Base-by-base conservation (phyloP, 2,329 filamentous ascomycete genomes). In the Nigrospora osmanthi region DNA sequence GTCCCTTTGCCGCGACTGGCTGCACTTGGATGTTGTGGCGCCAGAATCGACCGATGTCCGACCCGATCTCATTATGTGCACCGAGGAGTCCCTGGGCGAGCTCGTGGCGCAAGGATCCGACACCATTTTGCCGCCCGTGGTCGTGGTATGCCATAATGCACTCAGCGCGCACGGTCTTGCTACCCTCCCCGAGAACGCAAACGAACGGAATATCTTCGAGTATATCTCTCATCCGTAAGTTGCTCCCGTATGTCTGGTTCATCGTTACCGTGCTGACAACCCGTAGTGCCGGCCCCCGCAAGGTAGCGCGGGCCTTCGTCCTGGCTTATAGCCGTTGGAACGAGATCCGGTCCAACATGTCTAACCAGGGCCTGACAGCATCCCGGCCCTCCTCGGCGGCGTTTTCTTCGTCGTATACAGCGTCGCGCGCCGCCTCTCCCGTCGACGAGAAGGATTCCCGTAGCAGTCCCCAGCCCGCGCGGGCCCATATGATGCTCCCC, bases 201-300 rank as follows among this genome's bases (percentile, higher is more conserved):
- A 49, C 17, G 47, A 49, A 48, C 23, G 51, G 33, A 45, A 46
- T 2, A 49, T 65, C 13, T 56, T 64, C 11, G 65, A 67, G 40
- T 66, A 64, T 37, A 59, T 66, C 15, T 65, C 64, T 2, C 65
- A 66, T 40, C 66, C 66, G 59, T 64, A 45, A 51, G 64, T 58
- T 2, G n/a, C 7, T 6, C 19, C 9, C 37, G n/a, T 4, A 3
- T 35, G 4, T 31, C 10, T 15, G 1, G 5, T 28, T 23, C 4
- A 32, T 28, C 2, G 23, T 10, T 28, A 28, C 30, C 4, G 2
- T 14, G 13, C 10, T 36, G 6, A 4, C 14, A 32, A 46, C 6
- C 14, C 40, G 40, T 2, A 40, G 34, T 1, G 23, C 32, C 30
- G 15, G 23, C 4, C 35, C 16, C 23, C 19, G 15, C 31, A 36